These are phyloP conservation scores for Pestalotiopsis sp. DNA, from an alignment of 2,329 filamentous ascomycete genomes.

Conservation along the genomic window DNA sequence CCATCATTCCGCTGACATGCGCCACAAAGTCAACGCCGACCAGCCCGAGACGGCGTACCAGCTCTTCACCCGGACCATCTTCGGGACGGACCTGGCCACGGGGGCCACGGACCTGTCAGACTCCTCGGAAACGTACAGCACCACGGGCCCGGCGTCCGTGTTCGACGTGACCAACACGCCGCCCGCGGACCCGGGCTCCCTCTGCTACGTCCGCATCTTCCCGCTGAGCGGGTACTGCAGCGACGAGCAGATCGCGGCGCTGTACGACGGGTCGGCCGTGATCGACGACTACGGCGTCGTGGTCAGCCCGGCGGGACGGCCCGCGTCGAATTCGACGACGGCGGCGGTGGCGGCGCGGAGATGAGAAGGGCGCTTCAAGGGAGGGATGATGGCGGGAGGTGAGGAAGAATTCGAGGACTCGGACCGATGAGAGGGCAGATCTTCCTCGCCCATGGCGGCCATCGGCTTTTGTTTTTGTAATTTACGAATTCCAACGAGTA, in stretches of 20 bases:
- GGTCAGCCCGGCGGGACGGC: slow-evolving; percentile 10
- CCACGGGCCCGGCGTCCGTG: slow-evolving; percentile 17
- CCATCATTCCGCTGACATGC: slow-evolving; percentile 39
- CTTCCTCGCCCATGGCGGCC: no score
- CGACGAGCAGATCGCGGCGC: slow-evolving; percentile 9
- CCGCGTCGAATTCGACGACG: neutral
- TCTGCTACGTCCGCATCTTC: slow-evolving; percentile 16
- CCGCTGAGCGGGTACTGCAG: slow-evolving; percentile 6
- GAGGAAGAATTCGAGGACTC: no score
- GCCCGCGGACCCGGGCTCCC: slow-evolving; percentile 1
- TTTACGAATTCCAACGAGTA: no score
- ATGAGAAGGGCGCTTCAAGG: neutral
- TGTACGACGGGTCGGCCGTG: slow-evolving; percentile 14
- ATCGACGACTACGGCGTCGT: slow-evolving; percentile 13
- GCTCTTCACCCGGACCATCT: slow-evolving; percentile 4
- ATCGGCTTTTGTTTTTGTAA: no score
- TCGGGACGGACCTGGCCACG: slow-evolving; percentile 7
- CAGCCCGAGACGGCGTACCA: slow-evolving; percentile 14
- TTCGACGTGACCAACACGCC: slow-evolving; percentile 17
- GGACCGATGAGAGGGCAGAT: no score
- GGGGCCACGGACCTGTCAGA: slow-evolving; percentile 41
- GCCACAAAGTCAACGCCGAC: slow-evolving; percentile 27
- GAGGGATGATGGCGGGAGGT: no score
- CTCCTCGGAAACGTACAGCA: slow-evolving; percentile 14
- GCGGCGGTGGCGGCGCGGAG: neutral